phyloP scores from a whole-genome alignment of 768 basidiomycete species.

The Boletus edulis region DNA sequence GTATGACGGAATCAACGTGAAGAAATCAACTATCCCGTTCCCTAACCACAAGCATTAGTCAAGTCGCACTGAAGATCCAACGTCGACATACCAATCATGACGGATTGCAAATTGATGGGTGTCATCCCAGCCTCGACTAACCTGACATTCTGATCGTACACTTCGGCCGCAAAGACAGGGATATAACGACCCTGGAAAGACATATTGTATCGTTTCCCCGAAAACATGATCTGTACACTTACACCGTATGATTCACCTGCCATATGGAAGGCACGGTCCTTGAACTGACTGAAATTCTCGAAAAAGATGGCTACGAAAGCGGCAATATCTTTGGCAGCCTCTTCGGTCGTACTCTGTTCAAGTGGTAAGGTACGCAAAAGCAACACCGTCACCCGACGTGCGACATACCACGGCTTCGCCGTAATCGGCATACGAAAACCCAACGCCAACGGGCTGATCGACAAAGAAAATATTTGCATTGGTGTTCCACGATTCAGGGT shows the following conservation, averaged over 20 bases:
- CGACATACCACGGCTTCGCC: conserved; percentile 38
- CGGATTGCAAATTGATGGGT: conserved; percentile 48
- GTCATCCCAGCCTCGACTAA: conserved; percentile 43
- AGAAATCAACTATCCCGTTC: conserved; percentile 44
- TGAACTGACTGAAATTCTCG: conserved; percentile 68
- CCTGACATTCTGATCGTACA: conserved; percentile 47
- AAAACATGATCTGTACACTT: neutral
- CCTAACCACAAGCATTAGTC: conserved; percentile 24
- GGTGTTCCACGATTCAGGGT: conserved; percentile 65
- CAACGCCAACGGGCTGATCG: conserved; percentile 46
- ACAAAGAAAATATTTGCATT: conserved; percentile 53
- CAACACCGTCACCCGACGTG: neutral
- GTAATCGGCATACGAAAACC: conserved; percentile 46
- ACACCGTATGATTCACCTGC: conserved; percentile 58
- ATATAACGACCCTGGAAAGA: conserved; percentile 47
- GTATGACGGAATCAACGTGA: conserved; percentile 39
- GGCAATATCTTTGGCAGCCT: conserved; percentile 68
- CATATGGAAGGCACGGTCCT: conserved; percentile 63
- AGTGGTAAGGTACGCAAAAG: neutral
- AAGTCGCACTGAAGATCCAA: neutral
- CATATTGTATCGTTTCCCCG: neutral
- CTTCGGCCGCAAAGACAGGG: conserved; percentile 46
- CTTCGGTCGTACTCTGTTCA: conserved; percentile 56
- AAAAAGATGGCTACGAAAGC: conserved; percentile 73
- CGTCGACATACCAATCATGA: conserved; percentile 42